Percentiles rank a stretch among this genome's conserved stretches.
phyloP scores from a whole-genome alignment of 495 filamentous ascomycete species.

The Hyaloscypha finlandica region DNA sequence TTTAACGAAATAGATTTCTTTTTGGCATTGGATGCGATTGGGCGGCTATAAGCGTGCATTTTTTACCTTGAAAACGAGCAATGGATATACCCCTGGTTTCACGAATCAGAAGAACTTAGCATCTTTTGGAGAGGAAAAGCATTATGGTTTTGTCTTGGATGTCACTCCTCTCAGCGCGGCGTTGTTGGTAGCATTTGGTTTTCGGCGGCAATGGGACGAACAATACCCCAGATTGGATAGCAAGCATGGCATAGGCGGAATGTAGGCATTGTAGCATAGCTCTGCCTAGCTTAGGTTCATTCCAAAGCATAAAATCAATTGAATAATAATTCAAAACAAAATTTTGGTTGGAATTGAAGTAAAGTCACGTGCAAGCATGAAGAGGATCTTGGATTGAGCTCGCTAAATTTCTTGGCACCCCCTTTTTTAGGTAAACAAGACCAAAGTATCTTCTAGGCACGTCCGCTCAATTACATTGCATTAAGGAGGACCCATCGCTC shows the following conservation, averaged over 20 bases:
- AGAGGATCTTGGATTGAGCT: neutral
- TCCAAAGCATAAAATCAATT: neutral
- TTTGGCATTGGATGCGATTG: neutral
- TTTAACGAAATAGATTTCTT: neutral
- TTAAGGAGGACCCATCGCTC: too few relatives aligned
- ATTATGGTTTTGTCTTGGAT: neutral
- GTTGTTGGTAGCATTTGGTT: neutral
- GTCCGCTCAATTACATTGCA: too few relatives aligned
- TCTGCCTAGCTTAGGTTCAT: neutral
- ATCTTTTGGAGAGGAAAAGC: neutral
- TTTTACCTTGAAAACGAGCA: constrained; percentile 1
- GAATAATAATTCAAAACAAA: neutral
- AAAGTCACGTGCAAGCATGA: neutral
- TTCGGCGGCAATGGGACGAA: neutral
- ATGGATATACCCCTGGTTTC: constrained; percentile 10
- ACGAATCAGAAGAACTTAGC: constrained; percentile 5
- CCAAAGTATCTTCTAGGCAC: neutral
- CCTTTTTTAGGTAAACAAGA: neutral
- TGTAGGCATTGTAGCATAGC: neutral
- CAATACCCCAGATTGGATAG: neutral
- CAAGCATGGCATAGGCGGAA: neutral
- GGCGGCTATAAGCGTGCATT: constrained; percentile 1
- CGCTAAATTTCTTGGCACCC: neutral
- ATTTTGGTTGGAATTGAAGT: too few relatives aligned
- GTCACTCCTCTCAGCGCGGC: neutral